Conservation (phyloP, 2,329 filamentous ascomycete species). For the Daldinia sp. region DNA sequence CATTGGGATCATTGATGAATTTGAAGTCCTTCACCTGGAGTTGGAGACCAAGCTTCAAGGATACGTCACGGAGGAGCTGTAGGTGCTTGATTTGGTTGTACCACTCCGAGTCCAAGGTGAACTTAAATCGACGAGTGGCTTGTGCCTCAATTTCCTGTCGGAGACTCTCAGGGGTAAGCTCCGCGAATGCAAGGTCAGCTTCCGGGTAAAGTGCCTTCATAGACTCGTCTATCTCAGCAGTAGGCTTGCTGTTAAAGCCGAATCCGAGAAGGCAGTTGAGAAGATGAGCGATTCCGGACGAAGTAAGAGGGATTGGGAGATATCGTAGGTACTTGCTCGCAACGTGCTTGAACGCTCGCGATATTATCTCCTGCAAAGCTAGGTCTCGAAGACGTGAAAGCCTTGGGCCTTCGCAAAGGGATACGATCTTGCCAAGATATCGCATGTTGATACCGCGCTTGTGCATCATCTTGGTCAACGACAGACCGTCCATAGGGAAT, state of each 20-base stretch:
- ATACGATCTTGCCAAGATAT: constrained; percentile 87
- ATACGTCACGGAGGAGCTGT: constrained; percentile 88
- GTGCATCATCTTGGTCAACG: constrained; percentile 86
- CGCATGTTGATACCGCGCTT: constrained; percentile 97
- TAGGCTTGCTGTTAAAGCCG: constrained; percentile 78
- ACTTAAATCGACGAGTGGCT: constrained; percentile 78
- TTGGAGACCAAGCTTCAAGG: constrained; percentile 89
- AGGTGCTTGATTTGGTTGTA: constrained; percentile 72
- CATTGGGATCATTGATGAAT: constrained; percentile 60
- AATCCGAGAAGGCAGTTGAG: constrained; percentile 91
- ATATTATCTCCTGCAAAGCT: constrained; percentile 89
- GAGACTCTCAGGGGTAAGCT: constrained; percentile 77
- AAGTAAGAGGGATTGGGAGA: constrained; percentile 80
- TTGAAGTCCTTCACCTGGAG: constrained; percentile 79
- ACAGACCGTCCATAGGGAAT: constrained; percentile 98
- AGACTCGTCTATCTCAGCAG: constrained; percentile 77
- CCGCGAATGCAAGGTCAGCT: constrained; percentile 81
- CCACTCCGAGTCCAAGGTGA: constrained; percentile 75
- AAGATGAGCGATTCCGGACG: constrained; percentile 82
- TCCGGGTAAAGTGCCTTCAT: constrained; percentile 82
- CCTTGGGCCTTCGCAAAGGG: constrained; percentile 73
- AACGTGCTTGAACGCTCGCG: constrained; percentile 95
- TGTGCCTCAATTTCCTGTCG: constrained; percentile 75
- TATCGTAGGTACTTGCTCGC: constrained; percentile 80
- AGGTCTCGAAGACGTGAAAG: constrained; percentile 81